phyloP scores from a whole-genome alignment of 192 early-diverging fungal species.

The Cladochytrium replicatum region DNA sequence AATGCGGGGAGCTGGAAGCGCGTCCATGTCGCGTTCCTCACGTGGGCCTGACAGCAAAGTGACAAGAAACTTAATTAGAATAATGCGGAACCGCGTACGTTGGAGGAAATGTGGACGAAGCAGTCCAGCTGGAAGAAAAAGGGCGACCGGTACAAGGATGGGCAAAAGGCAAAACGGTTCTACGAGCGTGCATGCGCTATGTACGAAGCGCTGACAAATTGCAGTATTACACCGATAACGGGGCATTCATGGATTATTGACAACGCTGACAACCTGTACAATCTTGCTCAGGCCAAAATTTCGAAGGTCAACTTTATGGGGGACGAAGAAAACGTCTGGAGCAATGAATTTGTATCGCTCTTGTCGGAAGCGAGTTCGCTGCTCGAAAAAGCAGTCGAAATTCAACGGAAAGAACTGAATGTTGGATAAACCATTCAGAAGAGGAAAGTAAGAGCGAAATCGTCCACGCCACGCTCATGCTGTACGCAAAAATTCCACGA shows the following conservation, averaged over 20 bases:
- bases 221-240: no score
- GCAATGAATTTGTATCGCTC: constrained; percentile 16
- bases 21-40: no score
- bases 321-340: constrained; percentile 37
- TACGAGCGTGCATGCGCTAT: constrained; percentile 57
- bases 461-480: constrained; percentile 2
- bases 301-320: constrained; percentile 42
- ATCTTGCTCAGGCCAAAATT: constrained; percentile 57
- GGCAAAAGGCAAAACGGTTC: constrained; percentile 53
- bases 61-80: no score
- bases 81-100: no score
- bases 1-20: no score
- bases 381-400: constrained; percentile 10
- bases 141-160: constrained; percentile 59
- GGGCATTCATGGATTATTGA: no score
- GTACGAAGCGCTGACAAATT: constrained; percentile 44
- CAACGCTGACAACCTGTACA: constrained; percentile 60
- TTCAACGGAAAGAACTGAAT: constrained; percentile 10
- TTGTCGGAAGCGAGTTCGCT: constrained; percentile 17
- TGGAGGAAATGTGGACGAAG: no score
- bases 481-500: constrained; percentile 18
- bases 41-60: no score
- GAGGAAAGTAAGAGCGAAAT: constrained; percentile 16
- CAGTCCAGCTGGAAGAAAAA: no score
- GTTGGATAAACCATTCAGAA: background rate